A percentile compares a stretch with the other conserved stretches of the same genome.
These are phyloP conservation scores for Paramecium octaurelia DNA, from an alignment of 73 alveolate species.

Conservation along the genomic window DNA sequence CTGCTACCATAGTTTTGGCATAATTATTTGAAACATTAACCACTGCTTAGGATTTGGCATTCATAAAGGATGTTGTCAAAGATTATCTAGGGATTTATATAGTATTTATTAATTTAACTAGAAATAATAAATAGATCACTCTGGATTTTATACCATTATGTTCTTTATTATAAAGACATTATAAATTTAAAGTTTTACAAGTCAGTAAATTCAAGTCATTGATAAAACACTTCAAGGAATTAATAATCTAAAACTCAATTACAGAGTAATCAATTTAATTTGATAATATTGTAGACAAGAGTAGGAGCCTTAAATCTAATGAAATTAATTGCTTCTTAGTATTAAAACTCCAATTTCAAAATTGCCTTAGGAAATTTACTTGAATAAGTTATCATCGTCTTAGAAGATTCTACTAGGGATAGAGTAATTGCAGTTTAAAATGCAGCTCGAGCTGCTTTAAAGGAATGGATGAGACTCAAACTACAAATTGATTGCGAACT, in stretches of 20 bases:
- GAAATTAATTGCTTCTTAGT: not conserved
- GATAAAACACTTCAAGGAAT: conserved; percentile 15
- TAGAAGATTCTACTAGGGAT: conserved; percentile 14
- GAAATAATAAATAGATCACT: conserved; percentile 20
- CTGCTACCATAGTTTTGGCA: not conserved
- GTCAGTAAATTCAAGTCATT: not conserved
- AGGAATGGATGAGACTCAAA: conserved; percentile 41
- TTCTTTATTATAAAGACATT: not conserved
- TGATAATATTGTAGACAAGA: not conserved
- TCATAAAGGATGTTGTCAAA: not conserved
- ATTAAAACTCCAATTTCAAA: conserved; percentile 26
- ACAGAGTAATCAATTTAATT: not conserved
- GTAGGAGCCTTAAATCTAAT: conserved; percentile 17
- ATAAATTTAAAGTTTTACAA: not conserved
- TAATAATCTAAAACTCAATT: not conserved
- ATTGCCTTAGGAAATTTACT: not conserved
- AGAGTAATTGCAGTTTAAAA: conserved; percentile 25
- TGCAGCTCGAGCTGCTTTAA: conserved; percentile 6
- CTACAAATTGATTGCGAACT: not conserved
- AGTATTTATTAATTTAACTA: not conserved
- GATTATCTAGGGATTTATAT: not conserved
- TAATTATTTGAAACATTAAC: not conserved
- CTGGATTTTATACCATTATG: not conserved
- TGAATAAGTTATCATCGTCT: conserved; percentile 24
- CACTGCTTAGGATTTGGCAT: not conserved